Conservation (phyloP, 179 eudicot genomes). For the Silene vulgaris region DNA sequence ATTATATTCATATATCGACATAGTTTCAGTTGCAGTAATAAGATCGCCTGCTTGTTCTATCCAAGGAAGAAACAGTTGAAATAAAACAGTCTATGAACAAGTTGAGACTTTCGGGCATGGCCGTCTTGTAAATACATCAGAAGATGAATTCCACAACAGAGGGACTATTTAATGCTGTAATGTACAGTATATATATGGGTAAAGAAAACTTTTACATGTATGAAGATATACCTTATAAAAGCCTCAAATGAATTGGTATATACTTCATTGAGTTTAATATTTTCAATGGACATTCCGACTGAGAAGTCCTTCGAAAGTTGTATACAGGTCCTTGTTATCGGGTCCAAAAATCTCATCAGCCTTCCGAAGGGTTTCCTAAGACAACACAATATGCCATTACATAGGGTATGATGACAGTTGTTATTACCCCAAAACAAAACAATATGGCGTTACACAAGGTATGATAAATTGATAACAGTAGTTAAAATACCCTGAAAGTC, state of each 20-base stretch:
- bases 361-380: slow-evolving; percentile 73
- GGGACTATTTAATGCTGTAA: slow-evolving; percentile 5
- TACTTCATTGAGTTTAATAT: not conserved
- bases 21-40: too few relatives aligned
- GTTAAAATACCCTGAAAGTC: not conserved
- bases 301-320: slow-evolving; percentile 75
- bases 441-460: slow-evolving; percentile 10
- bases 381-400: slow-evolving; percentile 16
- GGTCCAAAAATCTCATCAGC: slow-evolving; percentile 92
- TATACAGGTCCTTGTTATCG: slow-evolving; percentile 76
- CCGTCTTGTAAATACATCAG: not conserved
- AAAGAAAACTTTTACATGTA: not conserved
- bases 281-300: slow-evolving; percentile 58
- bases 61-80: not conserved
- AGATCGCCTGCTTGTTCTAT: too few relatives aligned
- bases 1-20: too few relatives aligned
- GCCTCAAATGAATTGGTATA: not conserved
- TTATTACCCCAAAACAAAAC: slow-evolving; percentile 4
- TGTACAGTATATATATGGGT: slow-evolving; percentile 7
- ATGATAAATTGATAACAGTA: not conserved
- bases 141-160: not conserved
- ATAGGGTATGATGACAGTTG: not conserved
- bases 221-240: not conserved
- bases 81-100: not conserved
- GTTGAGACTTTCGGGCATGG: not conserved